Percentiles rank a stretch among this genome's conserved stretches.
These are phyloP conservation scores for Botrytis elliptica DNA, from an alignment of 2,329 filamentous ascomycete species.

Conservation along the genomic window DNA sequence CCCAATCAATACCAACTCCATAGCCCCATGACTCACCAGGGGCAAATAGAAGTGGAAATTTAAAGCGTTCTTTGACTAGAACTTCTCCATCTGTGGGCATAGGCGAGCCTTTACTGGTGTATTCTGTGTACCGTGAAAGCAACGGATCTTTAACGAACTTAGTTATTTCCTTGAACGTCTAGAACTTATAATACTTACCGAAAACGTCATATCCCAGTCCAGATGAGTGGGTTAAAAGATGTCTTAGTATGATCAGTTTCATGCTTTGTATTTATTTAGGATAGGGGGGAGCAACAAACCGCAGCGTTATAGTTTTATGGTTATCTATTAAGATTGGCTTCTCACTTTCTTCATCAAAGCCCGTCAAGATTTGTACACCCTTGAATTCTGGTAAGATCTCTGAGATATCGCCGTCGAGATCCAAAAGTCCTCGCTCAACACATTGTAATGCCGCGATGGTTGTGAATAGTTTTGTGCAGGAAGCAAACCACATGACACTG, in stretches of 20 bases:
- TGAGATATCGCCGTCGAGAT: slow-evolving; percentile 47
- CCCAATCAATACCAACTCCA: slow-evolving; percentile 53
- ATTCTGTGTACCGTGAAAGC: slow-evolving; percentile 24
- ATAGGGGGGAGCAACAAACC: slow-evolving; percentile 25
- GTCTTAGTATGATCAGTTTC: slow-evolving; percentile 23
- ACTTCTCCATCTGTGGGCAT: background rate
- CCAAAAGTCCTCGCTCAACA: slow-evolving; percentile 51
- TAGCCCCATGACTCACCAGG: slow-evolving; percentile 64
- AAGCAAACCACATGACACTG: slow-evolving; percentile 59
- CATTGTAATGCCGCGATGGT: slow-evolving; percentile 56
- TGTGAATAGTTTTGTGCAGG: slow-evolving; percentile 56
- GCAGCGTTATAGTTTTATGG: slow-evolving; percentile 35
- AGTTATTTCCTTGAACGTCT: background rate
- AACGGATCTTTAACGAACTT: slow-evolving; percentile 10
- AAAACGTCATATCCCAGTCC: slow-evolving; percentile 33
- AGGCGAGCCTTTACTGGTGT: slow-evolving; percentile 7
- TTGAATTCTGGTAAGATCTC: slow-evolving; percentile 34
- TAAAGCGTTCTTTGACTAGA: slow-evolving; percentile 18
- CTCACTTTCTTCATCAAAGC: slow-evolving; percentile 29
- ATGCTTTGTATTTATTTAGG: background rate
- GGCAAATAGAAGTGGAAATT: slow-evolving; percentile 57
- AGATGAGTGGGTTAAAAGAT: slow-evolving; percentile 34
- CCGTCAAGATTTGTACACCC: slow-evolving; percentile 33
- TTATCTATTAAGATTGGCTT: slow-evolving; percentile 29
- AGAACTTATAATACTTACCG: slow-evolving; percentile 22